A percentile compares a stretch with the other conserved stretches of the same genome.
phyloP scores from a whole-genome alignment of 2,329 filamentous ascomycete species.

The Metarhizium brunneum region DNA sequence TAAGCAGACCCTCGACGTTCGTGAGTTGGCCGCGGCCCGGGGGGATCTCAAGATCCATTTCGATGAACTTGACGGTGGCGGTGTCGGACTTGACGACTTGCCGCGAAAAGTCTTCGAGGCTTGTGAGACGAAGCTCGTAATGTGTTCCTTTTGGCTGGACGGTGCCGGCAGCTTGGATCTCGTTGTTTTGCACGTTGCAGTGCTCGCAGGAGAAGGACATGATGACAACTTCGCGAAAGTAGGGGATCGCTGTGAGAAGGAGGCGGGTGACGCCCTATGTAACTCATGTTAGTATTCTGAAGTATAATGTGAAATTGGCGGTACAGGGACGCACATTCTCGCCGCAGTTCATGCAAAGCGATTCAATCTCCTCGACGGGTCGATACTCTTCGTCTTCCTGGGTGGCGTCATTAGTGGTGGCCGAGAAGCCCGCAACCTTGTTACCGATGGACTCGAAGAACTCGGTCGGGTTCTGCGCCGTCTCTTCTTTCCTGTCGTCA shows the following conservation, averaged over 20 bases:
- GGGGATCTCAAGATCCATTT: constrained; percentile 88
- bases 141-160: constrained; percentile 83
- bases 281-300: neutral
- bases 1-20: constrained; percentile 84
- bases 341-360: constrained; percentile 79
- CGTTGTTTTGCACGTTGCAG: constrained; percentile 84
- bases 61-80: constrained; percentile 76
- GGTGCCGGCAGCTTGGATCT: constrained; percentile 84
- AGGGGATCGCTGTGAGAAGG: constrained; percentile 85
- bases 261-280: constrained; percentile 71
- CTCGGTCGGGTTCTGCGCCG: constrained; percentile 33
- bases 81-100: constrained; percentile 91
- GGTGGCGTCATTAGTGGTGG: constrained; percentile 25
- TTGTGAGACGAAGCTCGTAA: constrained; percentile 73
- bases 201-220: constrained; percentile 94
- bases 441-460: constrained; percentile 56
- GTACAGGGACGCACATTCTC: constrained; percentile 51
- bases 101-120: constrained; percentile 64
- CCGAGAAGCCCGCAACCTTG: constrained; percentile 45
- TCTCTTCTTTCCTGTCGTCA: constrained; percentile 26
- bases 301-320: neutral
- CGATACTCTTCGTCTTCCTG: constrained; percentile 37
- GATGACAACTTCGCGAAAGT: constrained; percentile 94
- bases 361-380: constrained; percentile 62
- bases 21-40: constrained; percentile 83